These are phyloP conservation scores for Neurospora cerealis DNA, from an alignment of 495 filamentous ascomycete species.

Conservation along the genomic window DNA sequence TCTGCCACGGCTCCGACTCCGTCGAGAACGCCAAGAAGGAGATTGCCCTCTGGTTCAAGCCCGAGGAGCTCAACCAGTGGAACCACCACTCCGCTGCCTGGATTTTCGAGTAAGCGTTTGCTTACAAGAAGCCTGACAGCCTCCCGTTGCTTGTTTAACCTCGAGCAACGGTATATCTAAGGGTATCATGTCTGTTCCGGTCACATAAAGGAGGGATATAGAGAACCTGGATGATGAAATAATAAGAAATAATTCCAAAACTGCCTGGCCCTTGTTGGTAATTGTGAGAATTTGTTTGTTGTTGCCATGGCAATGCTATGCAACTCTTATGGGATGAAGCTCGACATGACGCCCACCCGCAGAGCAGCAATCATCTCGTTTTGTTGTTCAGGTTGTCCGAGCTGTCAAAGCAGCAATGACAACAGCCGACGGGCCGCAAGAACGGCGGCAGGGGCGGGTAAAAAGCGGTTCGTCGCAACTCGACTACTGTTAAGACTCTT, in stretches of 20 bases:
- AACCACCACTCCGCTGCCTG: conserved; percentile 73
- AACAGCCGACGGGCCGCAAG: not conserved
- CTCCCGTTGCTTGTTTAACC: not conserved
- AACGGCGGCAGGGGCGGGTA: not conserved
- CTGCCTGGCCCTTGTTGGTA: not conserved
- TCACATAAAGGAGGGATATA: not conserved
- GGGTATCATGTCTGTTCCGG: not conserved
- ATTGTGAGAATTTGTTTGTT: not conserved
- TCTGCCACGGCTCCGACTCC: conserved; percentile 97
- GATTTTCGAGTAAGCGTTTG: conserved; percentile 77
- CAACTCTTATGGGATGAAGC: not conserved
- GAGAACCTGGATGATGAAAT: not conserved
- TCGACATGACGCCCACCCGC: not conserved
- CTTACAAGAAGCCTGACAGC: not conserved
- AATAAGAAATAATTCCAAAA: not conserved
- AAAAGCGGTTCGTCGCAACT: not conserved
- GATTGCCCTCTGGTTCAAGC: conserved; percentile 94
- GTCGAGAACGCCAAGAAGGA: conserved; percentile 99
- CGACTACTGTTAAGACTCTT: not conserved
- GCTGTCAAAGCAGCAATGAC: not conserved
- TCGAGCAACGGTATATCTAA: not conserved
- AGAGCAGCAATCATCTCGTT: not conserved
- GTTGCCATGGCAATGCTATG: not conserved
- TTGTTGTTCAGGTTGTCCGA: not conserved
- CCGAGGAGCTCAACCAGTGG: conserved; percentile 70